Percentiles rank a stretch among this genome's conserved stretches.
Evolutionary conservation across 352 stramenopile genomes (phyloP).

Genomic region (Globisporangium nagaii): DNA sequence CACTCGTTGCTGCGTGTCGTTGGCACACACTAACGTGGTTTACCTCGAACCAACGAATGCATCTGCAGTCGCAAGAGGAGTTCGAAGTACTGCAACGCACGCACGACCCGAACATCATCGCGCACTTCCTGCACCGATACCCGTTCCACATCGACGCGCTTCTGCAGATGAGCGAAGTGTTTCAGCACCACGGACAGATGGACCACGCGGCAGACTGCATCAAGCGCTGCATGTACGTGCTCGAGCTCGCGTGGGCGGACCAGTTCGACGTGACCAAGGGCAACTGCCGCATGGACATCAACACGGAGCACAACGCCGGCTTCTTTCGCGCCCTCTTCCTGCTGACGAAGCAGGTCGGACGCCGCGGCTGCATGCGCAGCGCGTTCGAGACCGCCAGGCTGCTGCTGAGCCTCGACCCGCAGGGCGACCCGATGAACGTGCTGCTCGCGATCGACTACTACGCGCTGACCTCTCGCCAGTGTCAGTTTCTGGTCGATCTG

Average conservation of each 20-base stretch:
- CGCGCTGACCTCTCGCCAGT: conserved; percentile 69
- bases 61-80: conserved; percentile 61
- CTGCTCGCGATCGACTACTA: conserved; percentile 84
- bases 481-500: conserved; percentile 73
- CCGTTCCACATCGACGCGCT: conserved; percentile 83
- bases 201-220: conserved; percentile 81
- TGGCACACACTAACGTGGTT: neutral
- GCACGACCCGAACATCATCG: conserved; percentile 80
- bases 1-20: too few relatives aligned
- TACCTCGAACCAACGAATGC: neutral
- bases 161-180: conserved; percentile 84
- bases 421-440: conserved; percentile 77
- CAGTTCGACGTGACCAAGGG: conserved; percentile 80
- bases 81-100: conserved; percentile 78
- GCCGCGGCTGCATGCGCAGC: conserved; percentile 77
- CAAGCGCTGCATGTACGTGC: conserved; percentile 80
- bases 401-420: conserved; percentile 64
- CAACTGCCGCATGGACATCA: conserved; percentile 78
- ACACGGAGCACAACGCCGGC: conserved; percentile 64
- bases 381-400: conserved; percentile 80
- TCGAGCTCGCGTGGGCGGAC: conserved; percentile 79
- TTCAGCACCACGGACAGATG: conserved; percentile 86
- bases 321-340: conserved; percentile 79
- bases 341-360: conserved; percentile 80
- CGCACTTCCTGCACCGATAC: conserved; percentile 74